Percentiles rank a stretch among this genome's conserved stretches.
These are phyloP conservation scores for Hanseniaspora uvarum DNA, from an alignment of 1,139 yeast genomes.

Conservation along the genomic window DNA sequence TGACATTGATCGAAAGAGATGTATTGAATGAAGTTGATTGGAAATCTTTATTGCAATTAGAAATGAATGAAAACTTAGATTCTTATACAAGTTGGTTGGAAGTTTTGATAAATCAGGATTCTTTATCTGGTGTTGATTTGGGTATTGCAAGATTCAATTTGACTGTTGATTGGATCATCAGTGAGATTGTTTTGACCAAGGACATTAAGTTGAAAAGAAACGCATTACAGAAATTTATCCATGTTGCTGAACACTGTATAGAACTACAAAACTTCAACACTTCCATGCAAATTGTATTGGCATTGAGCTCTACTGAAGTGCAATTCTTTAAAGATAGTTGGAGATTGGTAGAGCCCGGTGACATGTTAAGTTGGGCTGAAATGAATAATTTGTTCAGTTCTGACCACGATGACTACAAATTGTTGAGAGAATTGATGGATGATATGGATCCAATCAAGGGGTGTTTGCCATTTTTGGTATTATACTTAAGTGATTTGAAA, in stretches of 20 bases:
- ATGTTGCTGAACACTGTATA: conserved; percentile 65
- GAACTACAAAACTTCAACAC: conserved; percentile 75
- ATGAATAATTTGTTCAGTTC: conserved; percentile 57
- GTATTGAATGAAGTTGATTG: conserved; percentile 78
- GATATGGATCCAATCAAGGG: conserved; percentile 61
- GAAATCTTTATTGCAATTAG: conserved; percentile 73
- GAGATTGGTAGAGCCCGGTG: conserved; percentile 48
- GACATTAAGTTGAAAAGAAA: conserved; percentile 49
- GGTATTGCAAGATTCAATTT: conserved; percentile 83
- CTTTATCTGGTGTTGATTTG: conserved; percentile 62
- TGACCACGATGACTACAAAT: conserved; percentile 47
- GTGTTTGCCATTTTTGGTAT: conserved; percentile 80
- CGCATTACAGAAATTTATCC: conserved; percentile 70
- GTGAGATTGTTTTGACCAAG: conserved; percentile 69
- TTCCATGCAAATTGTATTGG: conserved; percentile 75
- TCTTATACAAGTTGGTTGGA: conserved; percentile 85
- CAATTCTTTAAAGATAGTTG: conserved; percentile 61
- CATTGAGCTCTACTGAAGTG: conserved; percentile 64
- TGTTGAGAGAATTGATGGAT: conserved; percentile 53
- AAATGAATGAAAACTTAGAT: conserved; percentile 57
- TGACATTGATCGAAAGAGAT: conserved; percentile 79
- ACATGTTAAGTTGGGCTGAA: conserved; percentile 53
- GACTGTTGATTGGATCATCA: conserved; percentile 84
- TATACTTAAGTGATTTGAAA: conserved; percentile 65
- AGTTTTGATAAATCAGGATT: conserved; percentile 52